Evolutionary conservation across 2,329 filamentous ascomycete species (phyloP).

Genomic region (Gaeumannomyces tritici): DNA sequence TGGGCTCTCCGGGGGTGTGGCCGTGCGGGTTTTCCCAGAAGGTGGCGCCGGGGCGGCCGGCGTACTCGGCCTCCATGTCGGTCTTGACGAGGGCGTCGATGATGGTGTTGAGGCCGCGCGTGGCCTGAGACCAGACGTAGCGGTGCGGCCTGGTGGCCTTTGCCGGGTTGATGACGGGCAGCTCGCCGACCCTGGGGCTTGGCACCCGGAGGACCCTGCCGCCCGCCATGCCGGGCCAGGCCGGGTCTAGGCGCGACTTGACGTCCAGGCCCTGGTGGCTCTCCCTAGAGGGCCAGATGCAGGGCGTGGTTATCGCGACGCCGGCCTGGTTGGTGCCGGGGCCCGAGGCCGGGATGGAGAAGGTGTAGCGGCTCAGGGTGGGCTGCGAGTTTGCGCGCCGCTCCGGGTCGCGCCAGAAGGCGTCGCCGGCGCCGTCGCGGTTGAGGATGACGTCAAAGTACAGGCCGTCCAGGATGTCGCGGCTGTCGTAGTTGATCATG

Average conservation of each 20-base stretch:
- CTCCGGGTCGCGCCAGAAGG: constrained; percentile 31
- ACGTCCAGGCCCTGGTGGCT: not conserved
- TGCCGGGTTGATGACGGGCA: constrained; percentile 55
- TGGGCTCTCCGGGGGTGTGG: constrained; percentile 60
- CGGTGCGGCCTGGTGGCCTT: constrained; percentile 43
- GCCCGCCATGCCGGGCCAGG: too few species aligned
- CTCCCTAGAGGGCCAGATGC: not conserved
- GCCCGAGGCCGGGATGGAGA: constrained; percentile 21
- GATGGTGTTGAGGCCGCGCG: constrained; percentile 48
- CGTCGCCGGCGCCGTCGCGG: constrained; percentile 32
- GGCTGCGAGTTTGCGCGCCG: constrained; percentile 24
- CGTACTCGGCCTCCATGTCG: constrained; percentile 39
- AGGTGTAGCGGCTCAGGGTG: constrained; percentile 32
- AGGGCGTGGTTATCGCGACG: not conserved
- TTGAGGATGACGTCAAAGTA: constrained; percentile 62
- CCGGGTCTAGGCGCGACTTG: too few species aligned
- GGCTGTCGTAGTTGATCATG: constrained; percentile 50
- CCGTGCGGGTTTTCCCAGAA: constrained; percentile 27
- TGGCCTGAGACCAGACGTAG: constrained; percentile 50
- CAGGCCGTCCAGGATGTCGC: constrained; percentile 55
- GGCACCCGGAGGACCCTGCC: constrained; percentile 11
- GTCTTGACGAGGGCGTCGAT: constrained; percentile 58
- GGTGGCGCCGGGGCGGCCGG: too few species aligned
- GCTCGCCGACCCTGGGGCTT: constrained; percentile 47
- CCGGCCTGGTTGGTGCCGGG: not conserved